Conservation (phyloP, 495 filamentous ascomycete species). For the Parathielavia hyrcaniae region DNA sequence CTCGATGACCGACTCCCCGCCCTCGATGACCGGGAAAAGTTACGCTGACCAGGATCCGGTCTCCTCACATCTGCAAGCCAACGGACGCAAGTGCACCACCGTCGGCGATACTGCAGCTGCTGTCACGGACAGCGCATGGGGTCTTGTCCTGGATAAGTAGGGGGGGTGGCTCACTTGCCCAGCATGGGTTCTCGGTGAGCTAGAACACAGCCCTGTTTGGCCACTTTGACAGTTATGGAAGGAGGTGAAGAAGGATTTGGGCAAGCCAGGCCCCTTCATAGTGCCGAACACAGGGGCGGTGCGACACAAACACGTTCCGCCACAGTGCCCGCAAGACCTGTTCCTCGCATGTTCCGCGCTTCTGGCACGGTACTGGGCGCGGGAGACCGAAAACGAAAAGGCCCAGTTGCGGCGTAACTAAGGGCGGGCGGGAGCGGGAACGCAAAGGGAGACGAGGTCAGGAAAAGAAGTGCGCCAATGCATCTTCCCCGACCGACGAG, state of each 20-base stretch:
- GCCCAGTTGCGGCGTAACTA: neutral
- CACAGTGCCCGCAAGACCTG: neutral
- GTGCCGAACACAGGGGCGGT: too few species aligned
- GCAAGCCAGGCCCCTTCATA: too few species aligned
- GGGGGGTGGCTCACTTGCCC: neutral
- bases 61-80: neutral
- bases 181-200: too few species aligned
- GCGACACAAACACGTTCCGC: neutral
- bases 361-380: conserved; percentile 3
- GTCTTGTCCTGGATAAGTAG: neutral
- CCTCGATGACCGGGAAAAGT: neutral
- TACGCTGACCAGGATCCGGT: neutral
- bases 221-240: neutral
- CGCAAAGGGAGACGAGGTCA: neutral
- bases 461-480: neutral
- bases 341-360: neutral
- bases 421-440: conserved; percentile 2
- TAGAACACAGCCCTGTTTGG: too few species aligned
- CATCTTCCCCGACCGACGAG: neutral
- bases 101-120: neutral
- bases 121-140: neutral
- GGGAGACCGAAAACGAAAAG: neutral
- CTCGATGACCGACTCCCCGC: neutral
- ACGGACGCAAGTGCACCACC: too few species aligned
- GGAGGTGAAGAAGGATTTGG: neutral